Evolutionary conservation across 257 asterid genomes (phyloP).

Genomic region (Capsicum pubescens): DNA sequence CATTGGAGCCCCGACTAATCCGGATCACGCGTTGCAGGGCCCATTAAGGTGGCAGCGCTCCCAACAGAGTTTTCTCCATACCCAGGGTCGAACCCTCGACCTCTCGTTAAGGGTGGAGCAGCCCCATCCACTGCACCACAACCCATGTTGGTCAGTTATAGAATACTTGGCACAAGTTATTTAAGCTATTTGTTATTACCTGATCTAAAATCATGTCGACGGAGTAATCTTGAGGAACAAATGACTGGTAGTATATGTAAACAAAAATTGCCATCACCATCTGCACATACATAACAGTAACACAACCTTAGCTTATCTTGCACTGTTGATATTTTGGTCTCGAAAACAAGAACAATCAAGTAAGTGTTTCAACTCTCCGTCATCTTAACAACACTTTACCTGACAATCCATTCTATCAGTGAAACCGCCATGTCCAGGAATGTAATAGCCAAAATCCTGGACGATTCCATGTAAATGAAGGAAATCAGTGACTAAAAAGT

Average conservation of each 20-base stretch:
- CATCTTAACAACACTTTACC: slow-evolving; percentile 40
- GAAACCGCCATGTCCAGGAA: slow-evolving; percentile 99
- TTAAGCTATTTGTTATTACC: slow-evolving; percentile 40
- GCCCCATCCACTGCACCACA: too few relatives aligned
- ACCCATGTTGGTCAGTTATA: too few relatives aligned
- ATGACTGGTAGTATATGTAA: slow-evolving; percentile 80
- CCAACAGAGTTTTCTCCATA: too few relatives aligned
- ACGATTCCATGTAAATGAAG: background rate
- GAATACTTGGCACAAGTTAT: too few relatives aligned
- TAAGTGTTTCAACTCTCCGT: background rate
- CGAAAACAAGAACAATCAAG: background rate
- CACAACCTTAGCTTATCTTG: background rate
- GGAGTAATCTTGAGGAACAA: slow-evolving; percentile 67
- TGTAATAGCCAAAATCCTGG: slow-evolving; percentile 97
- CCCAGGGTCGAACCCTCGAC: too few relatives aligned
- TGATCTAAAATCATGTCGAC: slow-evolving; percentile 75
- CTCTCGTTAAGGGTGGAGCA: too few relatives aligned
- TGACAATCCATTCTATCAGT: slow-evolving; percentile 99
- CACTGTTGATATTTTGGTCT: background rate
- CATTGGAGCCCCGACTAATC: too few relatives aligned
- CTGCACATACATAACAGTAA: slow-evolving; percentile 37
- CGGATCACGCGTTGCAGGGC: too few relatives aligned
- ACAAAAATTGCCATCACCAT: slow-evolving; percentile 94
- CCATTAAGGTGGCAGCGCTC: too few relatives aligned
- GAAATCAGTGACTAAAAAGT: background rate